These are phyloP conservation scores for Porpolomopsis calyptriformis DNA, from an alignment of 768 basidiomycete genomes.

Conservation along the genomic window DNA sequence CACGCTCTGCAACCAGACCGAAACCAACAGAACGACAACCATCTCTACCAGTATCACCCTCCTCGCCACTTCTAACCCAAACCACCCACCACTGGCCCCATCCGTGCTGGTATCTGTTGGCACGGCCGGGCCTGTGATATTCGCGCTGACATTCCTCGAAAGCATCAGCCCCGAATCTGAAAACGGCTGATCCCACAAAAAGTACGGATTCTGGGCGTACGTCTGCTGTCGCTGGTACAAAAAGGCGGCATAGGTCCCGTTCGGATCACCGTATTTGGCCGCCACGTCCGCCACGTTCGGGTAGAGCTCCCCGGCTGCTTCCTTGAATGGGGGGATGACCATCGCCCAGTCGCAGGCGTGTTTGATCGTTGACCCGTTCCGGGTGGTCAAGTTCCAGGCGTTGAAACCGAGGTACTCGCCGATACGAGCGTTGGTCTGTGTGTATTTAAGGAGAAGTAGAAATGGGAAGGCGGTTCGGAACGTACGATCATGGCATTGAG, in stretches of 20 bases:
- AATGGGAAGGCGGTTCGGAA: conserved; percentile 1
- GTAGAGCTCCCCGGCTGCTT: conserved; percentile 40
- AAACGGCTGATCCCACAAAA: conserved; percentile 48
- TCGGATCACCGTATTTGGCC: conserved; percentile 48
- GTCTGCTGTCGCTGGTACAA: conserved; percentile 27
- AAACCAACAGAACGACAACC: too few relatives aligned
- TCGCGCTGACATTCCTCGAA: neutral
- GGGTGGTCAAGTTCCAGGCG: conserved; percentile 42
- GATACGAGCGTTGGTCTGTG: conserved; percentile 49
- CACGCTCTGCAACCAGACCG: too few relatives aligned
- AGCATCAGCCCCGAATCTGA: conserved; percentile 19
- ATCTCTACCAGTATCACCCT: too few relatives aligned
- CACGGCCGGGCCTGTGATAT: neutral
- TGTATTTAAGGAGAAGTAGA: neutral
- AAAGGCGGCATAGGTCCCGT: conserved; percentile 43
- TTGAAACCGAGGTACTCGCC: conserved; percentile 35
- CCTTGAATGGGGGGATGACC: conserved; percentile 29
- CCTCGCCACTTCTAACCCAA: too few relatives aligned
- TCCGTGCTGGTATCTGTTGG: neutral
- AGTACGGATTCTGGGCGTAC: conserved; percentile 37
- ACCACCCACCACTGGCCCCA: too few relatives aligned
- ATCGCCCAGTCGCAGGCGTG: conserved; percentile 50
- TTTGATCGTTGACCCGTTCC: conserved; percentile 44
- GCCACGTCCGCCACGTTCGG: conserved; percentile 49
- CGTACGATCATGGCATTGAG: conserved; percentile 57